phyloP scores from a whole-genome alignment of 192 early-diverging fungal species.

The Entomortierella parvispora region DNA sequence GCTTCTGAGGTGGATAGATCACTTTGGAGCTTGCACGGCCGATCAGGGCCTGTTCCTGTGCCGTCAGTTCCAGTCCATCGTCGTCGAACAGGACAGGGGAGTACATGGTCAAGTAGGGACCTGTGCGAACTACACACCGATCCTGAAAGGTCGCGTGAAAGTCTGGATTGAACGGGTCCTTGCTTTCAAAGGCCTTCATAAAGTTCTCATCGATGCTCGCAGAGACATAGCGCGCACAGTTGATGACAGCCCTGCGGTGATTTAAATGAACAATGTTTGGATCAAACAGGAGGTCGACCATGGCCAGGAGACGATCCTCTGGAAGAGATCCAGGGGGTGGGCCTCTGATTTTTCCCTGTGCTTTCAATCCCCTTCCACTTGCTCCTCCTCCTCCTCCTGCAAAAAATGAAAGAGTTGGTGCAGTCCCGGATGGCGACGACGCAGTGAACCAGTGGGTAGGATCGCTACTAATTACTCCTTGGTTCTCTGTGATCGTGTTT shows the following conservation, averaged over 20 bases:
- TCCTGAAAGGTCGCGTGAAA: slow-evolving; percentile 12
- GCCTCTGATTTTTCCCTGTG: too few relatives aligned
- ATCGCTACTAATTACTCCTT: too few relatives aligned
- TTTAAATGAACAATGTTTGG: slow-evolving; percentile 27
- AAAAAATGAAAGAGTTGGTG: neutral
- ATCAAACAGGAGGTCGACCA: slow-evolving; percentile 44
- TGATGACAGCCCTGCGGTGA: slow-evolving; percentile 47
- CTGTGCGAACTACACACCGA: slow-evolving; percentile 12
- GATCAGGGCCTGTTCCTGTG: neutral
- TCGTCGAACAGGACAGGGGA: slow-evolving; percentile 5
- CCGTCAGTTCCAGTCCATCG: neutral
- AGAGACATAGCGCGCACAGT: slow-evolving; percentile 48
- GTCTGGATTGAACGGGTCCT: slow-evolving; percentile 3
- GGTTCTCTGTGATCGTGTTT: too few relatives aligned
- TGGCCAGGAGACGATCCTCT: slow-evolving; percentile 28
- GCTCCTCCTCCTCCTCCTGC: too few relatives aligned
- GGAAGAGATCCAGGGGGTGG: slow-evolving; percentile 6
- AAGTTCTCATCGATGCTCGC: slow-evolving; percentile 36
- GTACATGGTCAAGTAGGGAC: slow-evolving; percentile 32
- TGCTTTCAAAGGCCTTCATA: slow-evolving; percentile 5
- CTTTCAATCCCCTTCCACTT: too few relatives aligned
- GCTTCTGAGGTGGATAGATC: slow-evolving; percentile 17
- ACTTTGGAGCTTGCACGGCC: neutral
- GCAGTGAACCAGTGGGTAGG: too few relatives aligned
- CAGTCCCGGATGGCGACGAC: too few relatives aligned